Evolutionary conservation across 2,329 filamentous ascomycete genomes (phyloP), one percentile per base, ranked within the genome.

Genomic region (Xylariaceae sp.): DNA sequence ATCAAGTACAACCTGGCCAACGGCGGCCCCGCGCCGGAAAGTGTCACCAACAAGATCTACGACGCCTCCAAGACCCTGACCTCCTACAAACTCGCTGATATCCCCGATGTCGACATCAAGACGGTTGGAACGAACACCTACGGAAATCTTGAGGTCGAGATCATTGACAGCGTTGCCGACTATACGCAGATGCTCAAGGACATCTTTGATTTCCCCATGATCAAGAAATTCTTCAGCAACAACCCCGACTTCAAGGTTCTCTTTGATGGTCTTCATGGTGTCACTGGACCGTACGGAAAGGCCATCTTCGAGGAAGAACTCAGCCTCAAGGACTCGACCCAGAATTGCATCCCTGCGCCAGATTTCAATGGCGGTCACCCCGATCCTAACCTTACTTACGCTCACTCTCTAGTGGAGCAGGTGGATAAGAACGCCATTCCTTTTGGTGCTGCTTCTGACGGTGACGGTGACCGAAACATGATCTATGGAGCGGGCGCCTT

Each of bases 1-100:
- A 98, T 98, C 83, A 98, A 98, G 75, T 98, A 98, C 80, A 98
- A 98, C 77, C 77, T 98, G 45, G 76, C 89, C 65, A 97, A 98
- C 62, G 93, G 93, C 57, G 93, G 90, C 42, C 93, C 93, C 33
- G 93, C 93, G 42, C 93, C 93, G 44, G 93, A 98, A 69, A 85
- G 87, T 41, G 88, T 98, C 53, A 98, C 93, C 54, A 94, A 98
- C 81, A 95, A 95, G 74, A 97, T 98, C 66, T 97, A 80, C 72
- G 88, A 91, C 57, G 81, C 83, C 47, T 91, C 91, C 56, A 97
- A 96, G 78, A 82, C 78, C 50, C 77, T 98, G 56, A 87, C 81
- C 34, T 89, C 85, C 38, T 98, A 97, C 79, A 95, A 96, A 72
- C 85, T 95, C 53, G 80, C 86, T 57, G 81, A 89, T 55, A 86